Conservation (phyloP, 345 rosid genomes). For the Brassica rapa region DNA sequence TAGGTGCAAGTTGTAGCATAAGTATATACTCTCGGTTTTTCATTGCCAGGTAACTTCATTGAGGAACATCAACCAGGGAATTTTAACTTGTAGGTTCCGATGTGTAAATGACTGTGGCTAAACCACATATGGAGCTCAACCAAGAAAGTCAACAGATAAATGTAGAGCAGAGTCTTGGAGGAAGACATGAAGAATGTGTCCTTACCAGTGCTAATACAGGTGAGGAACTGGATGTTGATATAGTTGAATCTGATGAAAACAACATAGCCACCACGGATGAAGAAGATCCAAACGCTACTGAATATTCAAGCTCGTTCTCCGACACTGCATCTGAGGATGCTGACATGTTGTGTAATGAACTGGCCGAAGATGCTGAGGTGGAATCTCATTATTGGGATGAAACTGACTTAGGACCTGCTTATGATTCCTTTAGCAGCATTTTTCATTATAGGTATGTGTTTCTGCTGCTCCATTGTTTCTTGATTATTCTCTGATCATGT, state of each 20-base stretch:
- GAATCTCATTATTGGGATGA: constrained; percentile 69
- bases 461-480: constrained; percentile 1
- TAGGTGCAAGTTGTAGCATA: background rate
- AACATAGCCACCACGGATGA: constrained; percentile 45
- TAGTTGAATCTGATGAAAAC: constrained; percentile 43
- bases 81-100: constrained; percentile 15
- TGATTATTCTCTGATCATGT: no score
- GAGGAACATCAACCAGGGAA: background rate
- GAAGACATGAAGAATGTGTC: constrained; percentile 35
- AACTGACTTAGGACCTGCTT: constrained; percentile 54
- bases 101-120: constrained; percentile 42
- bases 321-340: constrained; percentile 58
- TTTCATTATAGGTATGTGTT: constrained; percentile 60
- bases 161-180: constrained; percentile 31
- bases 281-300: constrained; percentile 81
- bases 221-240: constrained; percentile 63
- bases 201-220: constrained; percentile 36
- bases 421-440: constrained; percentile 54
- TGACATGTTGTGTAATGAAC: constrained; percentile 49
- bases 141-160: constrained; percentile 34
- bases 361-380: constrained; percentile 75
- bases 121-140: constrained; percentile 46
- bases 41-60: constrained; percentile 15
- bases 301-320: constrained; percentile 85
- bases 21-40: constrained; percentile 7